Evolutionary conservation across 805 yeast genomes (phyloP).

Genomic region (Schizosaccharomyces lindneri): DNA sequence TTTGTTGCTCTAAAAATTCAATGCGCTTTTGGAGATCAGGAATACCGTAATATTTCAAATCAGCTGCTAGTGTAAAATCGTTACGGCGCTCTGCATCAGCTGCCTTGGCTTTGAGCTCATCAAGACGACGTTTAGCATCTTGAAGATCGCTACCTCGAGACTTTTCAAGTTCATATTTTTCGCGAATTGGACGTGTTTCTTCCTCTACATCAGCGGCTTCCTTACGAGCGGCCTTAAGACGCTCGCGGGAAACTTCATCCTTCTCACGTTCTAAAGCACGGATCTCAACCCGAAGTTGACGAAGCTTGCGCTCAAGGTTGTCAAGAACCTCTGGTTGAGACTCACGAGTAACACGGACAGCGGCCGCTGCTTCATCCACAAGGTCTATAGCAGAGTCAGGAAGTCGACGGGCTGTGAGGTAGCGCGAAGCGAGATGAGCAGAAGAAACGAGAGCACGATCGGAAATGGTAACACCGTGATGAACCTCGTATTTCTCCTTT

Average conservation of each 20-base stretch:
- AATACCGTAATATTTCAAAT: slow-evolving; percentile 86
- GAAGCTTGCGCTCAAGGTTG: slow-evolving; percentile 74
- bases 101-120: slow-evolving; percentile 81
- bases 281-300: slow-evolving; percentile 80
- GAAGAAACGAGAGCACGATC: slow-evolving; percentile 88
- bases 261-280: slow-evolving; percentile 83
- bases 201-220: slow-evolving; percentile 67
- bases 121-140: slow-evolving; percentile 64
- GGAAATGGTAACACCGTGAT: slow-evolving; percentile 88
- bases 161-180: slow-evolving; percentile 63
- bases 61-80: slow-evolving; percentile 86
- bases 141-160: slow-evolving; percentile 80
- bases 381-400: slow-evolving; percentile 95
- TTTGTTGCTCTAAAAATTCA: slow-evolving; percentile 49
- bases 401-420: slow-evolving; percentile 77
- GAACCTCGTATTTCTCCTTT: slow-evolving; percentile 85
- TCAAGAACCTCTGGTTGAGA: slow-evolving; percentile 94
- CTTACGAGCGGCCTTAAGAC: slow-evolving; percentile 55
- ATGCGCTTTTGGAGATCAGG: slow-evolving; percentile 71
- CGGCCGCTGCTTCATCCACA: slow-evolving; percentile 87
- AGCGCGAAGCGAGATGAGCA: slow-evolving; percentile 81
- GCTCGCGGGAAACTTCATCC: slow-evolving; percentile 56
- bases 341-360: slow-evolving; percentile 94
- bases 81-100: slow-evolving; percentile 91
- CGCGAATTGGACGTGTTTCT: slow-evolving; percentile 60